Base-by-base conservation (phyloP, 2,329 filamentous ascomycete species). In the Colletotrichum sp. region DNA sequence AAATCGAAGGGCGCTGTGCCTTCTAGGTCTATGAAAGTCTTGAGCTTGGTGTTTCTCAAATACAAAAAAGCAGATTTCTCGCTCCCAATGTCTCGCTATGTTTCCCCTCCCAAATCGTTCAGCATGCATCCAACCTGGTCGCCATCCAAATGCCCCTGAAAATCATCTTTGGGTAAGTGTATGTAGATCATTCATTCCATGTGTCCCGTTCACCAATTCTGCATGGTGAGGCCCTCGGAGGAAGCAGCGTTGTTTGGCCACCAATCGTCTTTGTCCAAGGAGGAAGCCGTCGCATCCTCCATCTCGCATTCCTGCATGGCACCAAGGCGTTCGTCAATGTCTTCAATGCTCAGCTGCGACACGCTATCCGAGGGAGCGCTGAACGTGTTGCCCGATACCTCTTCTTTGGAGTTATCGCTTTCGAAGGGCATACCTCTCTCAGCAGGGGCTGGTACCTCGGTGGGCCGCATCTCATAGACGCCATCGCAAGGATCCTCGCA, bases 401-500 rank as follows among this genome's bases (percentile, higher is more conserved):
- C 18, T 0, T 49, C 44, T 49, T 26, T 6, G 26, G 5, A 6
- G 26, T 6, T 5, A 6, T 6, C 26, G 26, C 26, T 26, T 26
- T 26, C 5, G 26, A 26, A 6, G 26, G 26, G 26, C 24, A 26
- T 26, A 6, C 2, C 26, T 26, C 21, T 10, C 15, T 30, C 55
- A 2, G 24, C 44, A 24, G 10, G 12, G 10, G 5, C 26, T 21
- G 57, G 26, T 2, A n/a, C 3, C 21, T 60, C 26, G 0, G 26
- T 1, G 0, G n/a, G 0, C 55, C 21, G 0, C 55, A 59, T 30
- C 24, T 18, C 4, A 9, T 34, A 1, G 2, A 55, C 2, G 32
- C 1, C 18, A 10, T 59, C 30, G 34, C n/a, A n/a, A 4, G 18
- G 49, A 18, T 4, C 24, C 6, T 6, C 26, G 36, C 13, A 30